Conservation (phyloP, 2,329 filamentous ascomycete species). For the Microdochium nivale region DNA sequence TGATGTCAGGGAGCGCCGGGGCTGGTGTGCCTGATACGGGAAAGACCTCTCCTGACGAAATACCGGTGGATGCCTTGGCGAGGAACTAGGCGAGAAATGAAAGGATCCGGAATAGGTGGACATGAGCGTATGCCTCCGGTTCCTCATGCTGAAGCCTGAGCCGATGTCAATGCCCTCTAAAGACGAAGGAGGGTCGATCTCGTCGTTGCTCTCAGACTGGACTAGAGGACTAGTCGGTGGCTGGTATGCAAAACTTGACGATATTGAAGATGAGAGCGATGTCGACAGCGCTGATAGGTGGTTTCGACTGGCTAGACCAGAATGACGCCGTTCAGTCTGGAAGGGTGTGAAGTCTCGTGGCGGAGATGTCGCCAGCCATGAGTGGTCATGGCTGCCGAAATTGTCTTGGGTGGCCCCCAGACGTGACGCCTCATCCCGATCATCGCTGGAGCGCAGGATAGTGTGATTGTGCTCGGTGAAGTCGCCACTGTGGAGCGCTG, state of each 20-base stretch:
- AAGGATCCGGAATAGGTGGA: slow-evolving; percentile 44
- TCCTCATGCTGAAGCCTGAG: slow-evolving; percentile 22
- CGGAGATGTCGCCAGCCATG: slow-evolving; percentile 49
- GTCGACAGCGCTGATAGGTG: slow-evolving; percentile 41
- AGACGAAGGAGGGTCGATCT: slow-evolving; percentile 54
- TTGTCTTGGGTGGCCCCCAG: slow-evolving; percentile 1
- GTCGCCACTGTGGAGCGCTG: slow-evolving; percentile 60
- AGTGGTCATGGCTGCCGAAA: slow-evolving; percentile 6
- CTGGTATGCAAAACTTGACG: slow-evolving; percentile 75
- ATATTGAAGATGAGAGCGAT: slow-evolving; percentile 62
- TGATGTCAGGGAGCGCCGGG: slow-evolving; percentile 64
- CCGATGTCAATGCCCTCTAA: slow-evolving; percentile 42
- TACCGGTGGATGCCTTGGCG: slow-evolving; percentile 24
- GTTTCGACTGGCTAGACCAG: slow-evolving; percentile 21
- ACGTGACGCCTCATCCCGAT: not conserved
- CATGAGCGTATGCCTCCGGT: slow-evolving; percentile 65
- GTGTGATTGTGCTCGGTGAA: slow-evolving; percentile 43
- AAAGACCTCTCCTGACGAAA: slow-evolving; percentile 50
- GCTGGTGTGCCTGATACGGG: slow-evolving; percentile 71
- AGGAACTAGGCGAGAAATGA: slow-evolving; percentile 25
- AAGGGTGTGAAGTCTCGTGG: slow-evolving; percentile 42
- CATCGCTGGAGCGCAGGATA: slow-evolving; percentile 3
- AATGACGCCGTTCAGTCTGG: slow-evolving; percentile 26
- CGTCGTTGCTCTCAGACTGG: slow-evolving; percentile 78
- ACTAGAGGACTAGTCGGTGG: slow-evolving; percentile 88